phyloP scores from a whole-genome alignment of 2,329 filamentous ascomycete species.

The Botrytis pseudocinerea region DNA sequence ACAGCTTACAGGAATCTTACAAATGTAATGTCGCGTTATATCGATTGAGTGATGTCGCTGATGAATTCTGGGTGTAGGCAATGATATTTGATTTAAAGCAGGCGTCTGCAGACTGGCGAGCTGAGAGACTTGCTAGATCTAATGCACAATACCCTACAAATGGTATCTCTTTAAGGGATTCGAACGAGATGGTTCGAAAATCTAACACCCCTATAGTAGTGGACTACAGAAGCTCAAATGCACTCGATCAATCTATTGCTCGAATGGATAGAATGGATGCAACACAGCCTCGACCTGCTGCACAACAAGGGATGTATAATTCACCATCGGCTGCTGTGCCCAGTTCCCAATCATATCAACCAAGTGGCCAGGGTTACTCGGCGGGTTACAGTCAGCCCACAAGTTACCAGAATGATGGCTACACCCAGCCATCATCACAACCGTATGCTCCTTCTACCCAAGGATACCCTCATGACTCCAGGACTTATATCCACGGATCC shows the following conservation, averaged over 20 bases:
- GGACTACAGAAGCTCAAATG: slow-evolving; percentile 39
- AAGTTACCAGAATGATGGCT: slow-evolving; percentile 35
- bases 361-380: slow-evolving; percentile 31
- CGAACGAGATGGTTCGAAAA: slow-evolving; percentile 39
- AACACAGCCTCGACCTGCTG: slow-evolving; percentile 31
- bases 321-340: slow-evolving; percentile 26
- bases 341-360: slow-evolving; percentile 23
- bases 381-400: slow-evolving; percentile 29
- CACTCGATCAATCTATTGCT: slow-evolving; percentile 42
- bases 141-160: slow-evolving; percentile 38
- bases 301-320: slow-evolving; percentile 31
- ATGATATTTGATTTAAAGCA: slow-evolving; percentile 57
- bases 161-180: slow-evolving; percentile 41
- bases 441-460: slow-evolving; percentile 23
- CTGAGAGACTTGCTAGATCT: slow-evolving; percentile 37
- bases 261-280: slow-evolving; percentile 43
- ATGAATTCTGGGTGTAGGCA: slow-evolving; percentile 44
- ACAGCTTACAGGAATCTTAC: slow-evolving; percentile 78
- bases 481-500: slow-evolving; percentile 37
- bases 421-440: slow-evolving; percentile 23
- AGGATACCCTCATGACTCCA: slow-evolving; percentile 32
- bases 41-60: slow-evolving; percentile 26
- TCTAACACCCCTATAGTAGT: slow-evolving; percentile 43
- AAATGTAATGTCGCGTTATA: slow-evolving; percentile 54
- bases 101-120: slow-evolving; percentile 53